These are phyloP conservation scores for Penicillium sp. DNA, from an alignment of 2,329 filamentous ascomycete genomes.

Conservation along the genomic window DNA sequence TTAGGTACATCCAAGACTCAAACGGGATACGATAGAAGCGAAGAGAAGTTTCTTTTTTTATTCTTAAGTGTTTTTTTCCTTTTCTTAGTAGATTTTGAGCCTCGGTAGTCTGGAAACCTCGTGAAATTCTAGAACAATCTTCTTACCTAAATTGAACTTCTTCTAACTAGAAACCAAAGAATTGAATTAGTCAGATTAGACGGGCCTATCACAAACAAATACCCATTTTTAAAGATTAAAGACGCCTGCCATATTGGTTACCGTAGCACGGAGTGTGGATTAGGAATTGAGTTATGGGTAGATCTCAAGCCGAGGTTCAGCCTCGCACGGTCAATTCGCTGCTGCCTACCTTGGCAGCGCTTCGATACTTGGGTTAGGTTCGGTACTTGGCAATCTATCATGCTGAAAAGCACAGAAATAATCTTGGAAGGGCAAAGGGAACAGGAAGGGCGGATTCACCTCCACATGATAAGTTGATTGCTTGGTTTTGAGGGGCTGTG, in stretches of 20 bases:
- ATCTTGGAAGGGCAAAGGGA: not conserved
- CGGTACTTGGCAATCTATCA: slow-evolving; percentile 8
- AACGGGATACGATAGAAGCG: not conserved
- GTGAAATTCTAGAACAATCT: not conserved
- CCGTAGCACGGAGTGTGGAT: not conserved
- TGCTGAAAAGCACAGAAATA: not conserved
- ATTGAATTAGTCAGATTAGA: not conserved
- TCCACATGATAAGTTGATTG: not conserved
- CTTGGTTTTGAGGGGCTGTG: not conserved
- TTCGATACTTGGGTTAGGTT: not conserved
- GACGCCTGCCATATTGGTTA: not conserved
- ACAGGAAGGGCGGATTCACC: not conserved
- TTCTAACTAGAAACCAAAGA: not conserved
- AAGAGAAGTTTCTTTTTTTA: not conserved
- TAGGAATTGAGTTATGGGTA: not conserved
- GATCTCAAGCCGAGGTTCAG: slow-evolving; percentile 15
- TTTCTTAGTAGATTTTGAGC: not conserved
- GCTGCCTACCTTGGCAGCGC: slow-evolving; percentile 18
- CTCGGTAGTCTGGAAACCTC: not conserved
- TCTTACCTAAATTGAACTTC: not conserved
- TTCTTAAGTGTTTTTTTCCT: not conserved
- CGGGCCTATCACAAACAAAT: not conserved
- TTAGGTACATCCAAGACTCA: not conserved
- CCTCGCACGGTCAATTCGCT: not conserved
- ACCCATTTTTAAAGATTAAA: not conserved